Base-by-base conservation (phyloP, 495 filamentous ascomycete genomes). In the Cercophora sp. region DNA sequence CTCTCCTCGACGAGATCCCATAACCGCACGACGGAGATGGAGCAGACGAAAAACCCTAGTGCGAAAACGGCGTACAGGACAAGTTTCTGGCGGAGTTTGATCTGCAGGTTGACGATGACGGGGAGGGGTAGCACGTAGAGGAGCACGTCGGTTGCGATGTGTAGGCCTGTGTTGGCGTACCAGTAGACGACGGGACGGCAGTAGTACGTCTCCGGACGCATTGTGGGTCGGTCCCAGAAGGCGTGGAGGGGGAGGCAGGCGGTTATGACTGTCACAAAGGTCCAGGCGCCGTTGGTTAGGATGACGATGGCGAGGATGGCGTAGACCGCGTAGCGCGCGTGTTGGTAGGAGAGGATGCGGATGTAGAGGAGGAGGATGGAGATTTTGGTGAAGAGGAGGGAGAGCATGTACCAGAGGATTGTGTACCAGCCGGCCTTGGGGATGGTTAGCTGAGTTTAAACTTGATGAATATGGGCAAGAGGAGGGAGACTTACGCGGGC, bases 71-170 rank as follows among this genome's bases (percentile, higher is more conserved):
- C 49, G 25, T 57, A 59, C 5, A 64, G 48, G 4, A 47, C 48
- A 3, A 64, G n/a, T 48, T 64, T 64, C 48, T 58, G 56, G 15
- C 51, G 27, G 8, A 5, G 29, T 19, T 43, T 35, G 36, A 70
- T 46, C n/a, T 63, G 57, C 26, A 70, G 45, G 2, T 46, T 48
- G 16, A 58, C 8, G 39, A 71, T 57, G 9, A 65, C 51, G 16
- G 68, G 66, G 18, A 71, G 44, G 1, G 65, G 66, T 9, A 71
- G 58, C 22, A 65, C 13, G 45, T 69, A 69, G 10, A 69, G 51
- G 18, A 66, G 51, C 6, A 71, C 34, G 48, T 69, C 63, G 9
- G 62, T 59, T 1, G 37, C 57, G 36, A 69, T 64, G 40, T 62
- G 55, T 11, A 68, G 37, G 9, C 51, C 56, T 11, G 62, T 61